Base-by-base conservation (phyloP, 768 basidiomycete genomes). In the Kwoniella botswanensis region DNA sequence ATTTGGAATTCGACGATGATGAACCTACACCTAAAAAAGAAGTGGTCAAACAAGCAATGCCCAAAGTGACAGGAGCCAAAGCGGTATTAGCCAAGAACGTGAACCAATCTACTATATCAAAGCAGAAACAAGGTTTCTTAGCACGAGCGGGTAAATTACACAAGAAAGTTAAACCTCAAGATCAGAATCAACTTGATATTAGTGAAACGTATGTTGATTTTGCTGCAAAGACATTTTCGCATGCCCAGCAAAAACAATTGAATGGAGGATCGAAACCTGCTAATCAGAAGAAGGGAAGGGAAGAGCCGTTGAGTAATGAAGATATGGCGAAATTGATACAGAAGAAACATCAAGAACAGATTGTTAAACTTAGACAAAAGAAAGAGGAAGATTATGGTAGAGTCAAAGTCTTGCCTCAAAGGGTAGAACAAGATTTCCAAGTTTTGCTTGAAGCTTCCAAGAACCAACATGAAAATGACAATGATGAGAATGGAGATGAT, bases 381-480 rank as follows among this genome's bases (percentile, higher is more conserved):
- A 80, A 78, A 57, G 75, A 78, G 68, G 63, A 70, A 52, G 68
- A 67, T 21, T 80, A 42, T 21, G 79, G 79, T 2, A 54, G 68
- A 41, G 55, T 22, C 29, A 67, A 68, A 44, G 56, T n/a, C 2
- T 26, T 80, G 52, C 77, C 79, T 4, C 53, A 67, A 17, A 73
- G 64, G 53, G 57, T 73, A 46, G 59, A 43, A 35, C 65, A 57
- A 35, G 75, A 80, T 57, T n/a, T 67, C n/a, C 26, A 69, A 24
- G 61, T 72, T 35, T 11, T 77, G 6, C 50, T 72, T 2, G 67
- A 72, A 50, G 52, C 54, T n/a, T 58, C 66, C 9, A 55, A 55
- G 15, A 50, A n/a, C 4, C 29, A 54, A 21, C 41, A 55, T 18
- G 72, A 71, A 18, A 63, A 55, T 18, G 59, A 63, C 0, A 63